Evolutionary conservation across 192 early-diverging fungal genomes (phyloP).

Genomic region (Backusella morwellensis): DNA sequence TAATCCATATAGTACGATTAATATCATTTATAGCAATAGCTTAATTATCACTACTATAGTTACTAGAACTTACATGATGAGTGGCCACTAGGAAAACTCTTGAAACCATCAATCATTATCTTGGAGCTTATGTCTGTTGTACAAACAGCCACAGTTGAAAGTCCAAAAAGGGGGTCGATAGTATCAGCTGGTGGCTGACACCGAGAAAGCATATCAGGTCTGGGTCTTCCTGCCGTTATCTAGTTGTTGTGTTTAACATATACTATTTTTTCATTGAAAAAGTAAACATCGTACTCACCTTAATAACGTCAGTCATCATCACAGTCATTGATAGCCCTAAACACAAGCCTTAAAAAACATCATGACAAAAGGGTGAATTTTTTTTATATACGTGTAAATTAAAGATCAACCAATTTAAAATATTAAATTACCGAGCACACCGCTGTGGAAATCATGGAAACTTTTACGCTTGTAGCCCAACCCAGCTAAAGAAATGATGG

Average conservation of each 20-base stretch:
- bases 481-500: conserved; percentile 21
- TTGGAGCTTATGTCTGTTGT: conserved; percentile 40
- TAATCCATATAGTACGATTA: conserved; percentile 1
- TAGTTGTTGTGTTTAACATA: not conserved
- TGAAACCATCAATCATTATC: conserved; percentile 73
- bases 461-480: conserved; percentile 20
- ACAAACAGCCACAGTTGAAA: conserved; percentile 62
- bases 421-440: conserved; percentile 32
- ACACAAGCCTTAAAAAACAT: conserved; percentile 29
- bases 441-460: conserved; percentile 43
- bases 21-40: not conserved
- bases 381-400: not conserved
- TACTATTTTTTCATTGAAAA: not conserved
- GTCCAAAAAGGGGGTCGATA: conserved; percentile 53
- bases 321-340: conserved; percentile 44
- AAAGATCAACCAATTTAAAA: not conserved
- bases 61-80: conserved; percentile 56
- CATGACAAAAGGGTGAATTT: not conserved
- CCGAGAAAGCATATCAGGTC: conserved; percentile 54
- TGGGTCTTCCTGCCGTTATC: conserved; percentile 49
- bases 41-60: not conserved
- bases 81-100: conserved; percentile 89
- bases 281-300: conserved; percentile 7
- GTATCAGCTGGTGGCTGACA: conserved; percentile 40
- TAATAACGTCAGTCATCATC: conserved; percentile 48